These are phyloP conservation scores for Lomentospora prolificans DNA, from an alignment of 2,329 filamentous ascomycete species.

Conservation along the genomic window DNA sequence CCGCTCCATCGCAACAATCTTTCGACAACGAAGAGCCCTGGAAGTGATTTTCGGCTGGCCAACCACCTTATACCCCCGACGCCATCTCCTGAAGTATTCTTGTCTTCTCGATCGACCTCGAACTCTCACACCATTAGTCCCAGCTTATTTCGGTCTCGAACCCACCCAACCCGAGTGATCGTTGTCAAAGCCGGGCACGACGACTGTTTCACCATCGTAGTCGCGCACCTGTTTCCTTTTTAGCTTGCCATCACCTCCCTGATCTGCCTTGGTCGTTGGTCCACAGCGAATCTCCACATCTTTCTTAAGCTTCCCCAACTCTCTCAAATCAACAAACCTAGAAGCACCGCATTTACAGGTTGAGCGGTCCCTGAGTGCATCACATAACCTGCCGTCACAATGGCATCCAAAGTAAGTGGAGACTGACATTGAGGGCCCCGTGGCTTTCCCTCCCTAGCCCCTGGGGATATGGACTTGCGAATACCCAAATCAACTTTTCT, in stretches of 20 bases:
- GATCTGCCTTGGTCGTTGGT: not conserved
- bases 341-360: not conserved
- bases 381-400: not conserved
- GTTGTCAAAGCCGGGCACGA: not conserved
- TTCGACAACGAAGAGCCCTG: not conserved
- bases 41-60: not conserved
- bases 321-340: not conserved
- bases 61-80: not conserved
- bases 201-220: not conserved
- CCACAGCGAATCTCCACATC: not conserved
- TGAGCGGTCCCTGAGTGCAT: not conserved
- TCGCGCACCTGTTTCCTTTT: not conserved
- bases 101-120: not conserved
- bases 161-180: not conserved
- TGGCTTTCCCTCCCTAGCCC: too few species aligned
- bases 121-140: too few species aligned
- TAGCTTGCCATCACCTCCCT: not conserved
- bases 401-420: conserved; percentile 7
- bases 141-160: too few species aligned
- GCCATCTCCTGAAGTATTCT: not conserved
- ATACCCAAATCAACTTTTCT: too few species aligned
- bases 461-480: not conserved
- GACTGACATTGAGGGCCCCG: too few species aligned
- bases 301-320: not conserved
- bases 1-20: not conserved